Evolutionary conservation across 2,329 filamentous ascomycete genomes (phyloP).

Genomic region (Fonsecaea erecta): DNA sequence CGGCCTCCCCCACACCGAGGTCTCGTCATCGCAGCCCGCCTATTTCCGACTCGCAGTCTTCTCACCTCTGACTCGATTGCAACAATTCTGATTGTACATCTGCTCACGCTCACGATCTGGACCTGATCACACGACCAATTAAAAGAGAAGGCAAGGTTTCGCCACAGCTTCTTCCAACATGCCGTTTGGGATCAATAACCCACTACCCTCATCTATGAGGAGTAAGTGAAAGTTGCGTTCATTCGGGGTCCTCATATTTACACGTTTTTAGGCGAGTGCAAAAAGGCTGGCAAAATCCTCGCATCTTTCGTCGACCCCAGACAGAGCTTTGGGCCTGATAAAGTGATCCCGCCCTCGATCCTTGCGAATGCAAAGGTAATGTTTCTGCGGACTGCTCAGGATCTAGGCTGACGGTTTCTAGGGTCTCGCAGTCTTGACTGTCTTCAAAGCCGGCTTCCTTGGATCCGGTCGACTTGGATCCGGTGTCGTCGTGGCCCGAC

Average conservation of each 20-base stretch:
- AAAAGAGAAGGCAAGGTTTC: slow-evolving; percentile 6
- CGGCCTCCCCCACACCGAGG: slow-evolving; percentile 12
- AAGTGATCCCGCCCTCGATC: slow-evolving; percentile 90
- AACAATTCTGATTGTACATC: slow-evolving; percentile 15
- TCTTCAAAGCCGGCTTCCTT: slow-evolving; percentile 57
- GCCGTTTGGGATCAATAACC: slow-evolving; percentile 39
- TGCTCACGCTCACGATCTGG: slow-evolving; percentile 3
- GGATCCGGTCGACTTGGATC: slow-evolving; percentile 57
- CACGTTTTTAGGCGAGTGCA: slow-evolving; percentile 78
- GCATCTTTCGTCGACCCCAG: slow-evolving; percentile 91
- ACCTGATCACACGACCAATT: slow-evolving; percentile 16
- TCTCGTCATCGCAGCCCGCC: slow-evolving; percentile 19
- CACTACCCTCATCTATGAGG: slow-evolving; percentile 54
- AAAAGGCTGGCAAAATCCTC: slow-evolving; percentile 94
- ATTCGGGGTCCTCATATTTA: slow-evolving; percentile 34
- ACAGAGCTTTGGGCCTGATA: slow-evolving; percentile 93
- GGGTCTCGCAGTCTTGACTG: slow-evolving; percentile 56
- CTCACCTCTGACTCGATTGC: slow-evolving; percentile 7
- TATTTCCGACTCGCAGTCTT: slow-evolving; percentile 19
- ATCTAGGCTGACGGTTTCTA: slow-evolving; percentile 36
- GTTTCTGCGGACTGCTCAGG: not conserved
- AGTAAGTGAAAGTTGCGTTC: slow-evolving; percentile 45
- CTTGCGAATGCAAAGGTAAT: slow-evolving; percentile 86
- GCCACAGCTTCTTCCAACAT: slow-evolving; percentile 19
- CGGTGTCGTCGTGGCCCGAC: slow-evolving; percentile 55